These are phyloP conservation scores for Selaginella tamariscina DNA, from an alignment of 75 land plant genomes.

Conservation along the genomic window DNA sequence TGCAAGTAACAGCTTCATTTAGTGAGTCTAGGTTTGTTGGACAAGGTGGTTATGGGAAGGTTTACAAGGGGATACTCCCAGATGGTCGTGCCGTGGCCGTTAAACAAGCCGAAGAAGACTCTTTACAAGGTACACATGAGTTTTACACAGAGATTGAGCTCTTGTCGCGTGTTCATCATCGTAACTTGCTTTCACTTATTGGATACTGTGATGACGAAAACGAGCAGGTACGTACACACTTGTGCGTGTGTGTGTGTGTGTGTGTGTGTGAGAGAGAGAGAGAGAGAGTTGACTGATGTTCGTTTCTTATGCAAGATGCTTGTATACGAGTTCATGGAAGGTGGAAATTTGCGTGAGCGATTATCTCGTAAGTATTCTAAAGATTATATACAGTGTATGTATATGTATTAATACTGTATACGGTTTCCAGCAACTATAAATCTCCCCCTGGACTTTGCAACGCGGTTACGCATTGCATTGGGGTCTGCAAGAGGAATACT, in stretches of 20 bases:
- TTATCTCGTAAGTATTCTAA: neutral
- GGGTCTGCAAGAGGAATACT: conserved; percentile 49
- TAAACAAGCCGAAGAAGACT: conserved; percentile 46
- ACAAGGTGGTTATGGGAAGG: conserved; percentile 59
- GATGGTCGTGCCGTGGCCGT: conserved; percentile 46
- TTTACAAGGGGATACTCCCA: conserved; percentile 36
- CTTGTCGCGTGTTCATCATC: conserved; percentile 52
- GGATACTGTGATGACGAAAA: conserved; percentile 52
- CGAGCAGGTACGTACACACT: conserved; percentile 35
- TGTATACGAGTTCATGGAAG: conserved; percentile 44
- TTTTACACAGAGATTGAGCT: conserved; percentile 48
- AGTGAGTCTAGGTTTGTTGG: conserved; percentile 24
- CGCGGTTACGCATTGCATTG: conserved; percentile 40
- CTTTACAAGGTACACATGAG: conserved; percentile 44
- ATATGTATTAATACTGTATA: conserved; percentile 11
- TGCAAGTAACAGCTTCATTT: conserved; percentile 39
- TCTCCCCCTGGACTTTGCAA: conserved; percentile 25
- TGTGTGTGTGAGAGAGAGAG: neutral
- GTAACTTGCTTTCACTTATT: conserved; percentile 42
- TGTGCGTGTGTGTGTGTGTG: conserved; percentile 10
- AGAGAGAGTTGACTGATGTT: neutral
- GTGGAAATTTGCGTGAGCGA: conserved; percentile 22
- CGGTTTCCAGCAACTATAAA: conserved; percentile 2
- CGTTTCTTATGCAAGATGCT: conserved; percentile 26
- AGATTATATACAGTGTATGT: neutral